Conservation (phyloP, 75 land plant genomes). For the Pinus taeda region DNA sequence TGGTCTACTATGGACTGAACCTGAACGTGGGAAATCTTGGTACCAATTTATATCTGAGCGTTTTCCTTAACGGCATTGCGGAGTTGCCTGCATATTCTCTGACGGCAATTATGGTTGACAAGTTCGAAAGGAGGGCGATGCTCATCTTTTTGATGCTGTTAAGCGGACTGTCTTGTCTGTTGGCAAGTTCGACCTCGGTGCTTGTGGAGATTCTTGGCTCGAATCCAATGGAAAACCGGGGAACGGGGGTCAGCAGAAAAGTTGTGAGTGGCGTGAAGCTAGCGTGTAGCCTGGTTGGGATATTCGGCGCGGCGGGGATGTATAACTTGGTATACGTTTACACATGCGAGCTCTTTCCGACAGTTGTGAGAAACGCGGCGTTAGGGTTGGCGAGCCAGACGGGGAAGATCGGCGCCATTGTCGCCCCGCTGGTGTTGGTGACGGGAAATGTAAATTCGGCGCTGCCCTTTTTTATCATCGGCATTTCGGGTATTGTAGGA, state of each 20-base stretch:
- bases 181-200: constrained; percentile 34
- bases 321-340: constrained; percentile 42
- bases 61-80: constrained; percentile 29
- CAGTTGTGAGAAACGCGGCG: constrained; percentile 88
- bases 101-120: constrained; percentile 21
- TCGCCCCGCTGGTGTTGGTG: constrained; percentile 82
- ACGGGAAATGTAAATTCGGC: constrained; percentile 22
- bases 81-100: constrained; percentile 43
- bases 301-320: constrained; percentile 57
- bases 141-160: constrained; percentile 56
- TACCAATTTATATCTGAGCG: constrained; percentile 26
- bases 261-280: constrained; percentile 26
- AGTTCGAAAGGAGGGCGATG: constrained; percentile 21
- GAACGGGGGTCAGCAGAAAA: background rate
- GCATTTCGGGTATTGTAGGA: constrained; percentile 47
- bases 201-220: background rate
- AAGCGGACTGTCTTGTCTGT: constrained; percentile 55
- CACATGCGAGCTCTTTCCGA: constrained; percentile 86
- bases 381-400: constrained; percentile 75
- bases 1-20: constrained; percentile 44
- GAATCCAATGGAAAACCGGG: no score
- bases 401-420: constrained; percentile 69
- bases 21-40: constrained; percentile 41
- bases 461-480: constrained; percentile 69
- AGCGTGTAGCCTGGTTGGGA: constrained; percentile 60